These are phyloP conservation scores for Penicillium parvum DNA, from an alignment of 495 filamentous ascomycete genomes.

Conservation along the genomic window DNA sequence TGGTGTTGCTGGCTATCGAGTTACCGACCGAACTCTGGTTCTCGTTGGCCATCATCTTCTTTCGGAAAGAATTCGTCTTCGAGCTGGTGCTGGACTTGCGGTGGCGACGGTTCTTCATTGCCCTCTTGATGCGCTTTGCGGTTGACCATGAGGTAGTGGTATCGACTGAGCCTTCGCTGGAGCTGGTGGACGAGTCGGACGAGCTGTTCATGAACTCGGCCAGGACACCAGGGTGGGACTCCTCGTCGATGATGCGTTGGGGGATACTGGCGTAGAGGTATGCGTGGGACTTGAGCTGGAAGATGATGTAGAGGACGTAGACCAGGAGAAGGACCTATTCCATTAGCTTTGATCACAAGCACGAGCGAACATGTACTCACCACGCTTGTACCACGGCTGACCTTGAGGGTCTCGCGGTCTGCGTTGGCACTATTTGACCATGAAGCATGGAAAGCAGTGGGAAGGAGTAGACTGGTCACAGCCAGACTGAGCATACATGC, in stretches of 20 bases:
- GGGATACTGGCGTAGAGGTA: constrained; percentile 90
- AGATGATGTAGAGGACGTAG: constrained; percentile 80
- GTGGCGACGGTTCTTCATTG: constrained; percentile 60
- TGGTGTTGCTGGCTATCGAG: constrained; percentile 32
- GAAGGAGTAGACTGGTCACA: constrained; percentile 78
- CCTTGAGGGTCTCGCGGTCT: constrained; percentile 66
- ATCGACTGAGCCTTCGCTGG: constrained; percentile 60
- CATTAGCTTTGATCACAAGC: background rate
- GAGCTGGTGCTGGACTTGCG: constrained; percentile 73
- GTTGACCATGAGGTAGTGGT: constrained; percentile 68
- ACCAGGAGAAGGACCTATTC: constrained; percentile 68
- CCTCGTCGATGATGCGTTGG: constrained; percentile 83
- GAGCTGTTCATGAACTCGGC: constrained; percentile 73
- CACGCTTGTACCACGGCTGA: constrained; percentile 89
- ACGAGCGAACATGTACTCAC: constrained; percentile 42
- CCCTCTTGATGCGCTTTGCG: constrained; percentile 66
- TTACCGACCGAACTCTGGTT: constrained; percentile 23
- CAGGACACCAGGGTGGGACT: constrained; percentile 78
- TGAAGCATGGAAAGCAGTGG: constrained; percentile 90
- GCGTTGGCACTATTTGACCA: constrained; percentile 61
- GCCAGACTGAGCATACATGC: constrained; percentile 85
- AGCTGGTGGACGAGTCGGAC: constrained; percentile 56
- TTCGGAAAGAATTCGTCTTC: constrained; percentile 44
- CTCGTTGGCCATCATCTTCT: constrained; percentile 22
- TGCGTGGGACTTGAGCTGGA: constrained; percentile 87